These are phyloP conservation scores for Coriaria nepalensis DNA, from an alignment of 306 rosid species.

Conservation along the genomic window DNA sequence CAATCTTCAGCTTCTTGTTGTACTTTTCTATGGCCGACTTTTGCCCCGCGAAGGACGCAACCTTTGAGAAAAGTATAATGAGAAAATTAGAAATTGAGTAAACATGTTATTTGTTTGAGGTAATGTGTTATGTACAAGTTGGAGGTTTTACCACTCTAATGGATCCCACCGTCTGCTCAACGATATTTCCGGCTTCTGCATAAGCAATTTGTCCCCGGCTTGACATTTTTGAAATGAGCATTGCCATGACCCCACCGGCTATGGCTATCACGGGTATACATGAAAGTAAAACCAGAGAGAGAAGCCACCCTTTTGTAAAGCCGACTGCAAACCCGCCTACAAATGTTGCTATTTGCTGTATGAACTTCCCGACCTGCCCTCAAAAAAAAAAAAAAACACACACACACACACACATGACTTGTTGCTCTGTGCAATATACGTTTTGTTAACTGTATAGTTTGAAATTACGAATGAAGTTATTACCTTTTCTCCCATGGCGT, in stretches of 20 bases:
- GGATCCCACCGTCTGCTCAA: constrained; percentile 71
- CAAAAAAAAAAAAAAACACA: no score
- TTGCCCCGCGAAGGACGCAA: constrained; percentile 87
- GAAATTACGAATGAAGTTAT: no score
- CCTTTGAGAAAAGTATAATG: constrained; percentile 27
- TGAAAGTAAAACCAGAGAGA: constrained; percentile 43
- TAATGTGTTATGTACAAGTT: background rate
- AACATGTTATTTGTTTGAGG: constrained; percentile 2
- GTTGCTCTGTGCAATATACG: no score
- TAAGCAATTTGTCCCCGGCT: constrained; percentile 71
- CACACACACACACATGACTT: no score
- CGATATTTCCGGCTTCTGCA: constrained; percentile 75
- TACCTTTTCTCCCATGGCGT: constrained; percentile 1
- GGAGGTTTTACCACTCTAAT: constrained; percentile 62
- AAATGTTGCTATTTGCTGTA: constrained; percentile 58
- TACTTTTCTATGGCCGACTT: constrained; percentile 54
- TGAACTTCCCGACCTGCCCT: constrained; percentile 70
- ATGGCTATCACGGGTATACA: constrained; percentile 46
- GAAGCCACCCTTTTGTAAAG: constrained; percentile 57
- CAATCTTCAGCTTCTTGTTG: constrained; percentile 42
- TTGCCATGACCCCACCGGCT: constrained; percentile 35
- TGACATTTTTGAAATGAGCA: constrained; percentile 42
- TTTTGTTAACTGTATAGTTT: no score
- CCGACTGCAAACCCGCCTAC: constrained; percentile 60
- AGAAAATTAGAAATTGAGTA: constrained; percentile 1